Percentiles rank a stretch among this genome's conserved stretches.
These are phyloP conservation scores for Cymbidium sinense DNA, from an alignment of 106 monocot genomes.

Conservation along the genomic window DNA sequence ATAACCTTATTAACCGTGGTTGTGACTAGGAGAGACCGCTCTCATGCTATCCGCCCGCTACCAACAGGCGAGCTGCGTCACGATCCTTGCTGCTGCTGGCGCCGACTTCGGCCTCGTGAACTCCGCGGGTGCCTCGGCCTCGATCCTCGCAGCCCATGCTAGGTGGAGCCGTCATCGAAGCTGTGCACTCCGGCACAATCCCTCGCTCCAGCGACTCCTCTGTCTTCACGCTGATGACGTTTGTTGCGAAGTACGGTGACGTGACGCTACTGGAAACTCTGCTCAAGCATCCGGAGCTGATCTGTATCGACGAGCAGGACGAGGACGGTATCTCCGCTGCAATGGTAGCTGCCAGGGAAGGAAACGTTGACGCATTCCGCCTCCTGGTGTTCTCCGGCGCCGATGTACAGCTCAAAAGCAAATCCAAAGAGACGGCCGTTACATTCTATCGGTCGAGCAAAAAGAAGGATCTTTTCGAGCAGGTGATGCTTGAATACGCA, in stretches of 20 bases:
- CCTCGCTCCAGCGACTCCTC: slow-evolving; percentile 21
- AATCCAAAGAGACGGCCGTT: slow-evolving; percentile 44
- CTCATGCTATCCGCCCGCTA: slow-evolving; percentile 35
- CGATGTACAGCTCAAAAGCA: slow-evolving; percentile 40
- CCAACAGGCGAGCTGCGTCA: slow-evolving; percentile 41
- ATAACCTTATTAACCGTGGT: slow-evolving; percentile 24
- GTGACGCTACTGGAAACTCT: slow-evolving; percentile 34
- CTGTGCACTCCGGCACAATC: slow-evolving; percentile 28
- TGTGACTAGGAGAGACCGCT: slow-evolving; percentile 55
- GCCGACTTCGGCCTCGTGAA: slow-evolving; percentile 62
- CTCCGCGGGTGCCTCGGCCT: slow-evolving; percentile 26
- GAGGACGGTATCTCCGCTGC: slow-evolving; percentile 41
- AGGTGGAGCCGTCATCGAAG: slow-evolving; percentile 31
- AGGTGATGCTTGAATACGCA: slow-evolving; percentile 71
- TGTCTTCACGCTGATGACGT: slow-evolving; percentile 47
- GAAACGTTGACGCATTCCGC: slow-evolving; percentile 65
- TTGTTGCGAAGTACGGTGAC: slow-evolving; percentile 38
- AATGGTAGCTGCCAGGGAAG: slow-evolving; percentile 57
- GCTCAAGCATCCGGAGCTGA: slow-evolving; percentile 16
- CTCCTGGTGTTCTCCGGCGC: slow-evolving; percentile 55
- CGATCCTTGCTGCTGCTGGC: slow-evolving; percentile 36
- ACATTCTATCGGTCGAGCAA: slow-evolving; percentile 30
- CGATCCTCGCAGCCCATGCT: slow-evolving; percentile 20
- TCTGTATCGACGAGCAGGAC: slow-evolving; percentile 51
- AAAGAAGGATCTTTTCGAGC: slow-evolving; percentile 64